phyloP scores from a whole-genome alignment of 495 filamentous ascomycete genomes.

The Podospora conica region DNA sequence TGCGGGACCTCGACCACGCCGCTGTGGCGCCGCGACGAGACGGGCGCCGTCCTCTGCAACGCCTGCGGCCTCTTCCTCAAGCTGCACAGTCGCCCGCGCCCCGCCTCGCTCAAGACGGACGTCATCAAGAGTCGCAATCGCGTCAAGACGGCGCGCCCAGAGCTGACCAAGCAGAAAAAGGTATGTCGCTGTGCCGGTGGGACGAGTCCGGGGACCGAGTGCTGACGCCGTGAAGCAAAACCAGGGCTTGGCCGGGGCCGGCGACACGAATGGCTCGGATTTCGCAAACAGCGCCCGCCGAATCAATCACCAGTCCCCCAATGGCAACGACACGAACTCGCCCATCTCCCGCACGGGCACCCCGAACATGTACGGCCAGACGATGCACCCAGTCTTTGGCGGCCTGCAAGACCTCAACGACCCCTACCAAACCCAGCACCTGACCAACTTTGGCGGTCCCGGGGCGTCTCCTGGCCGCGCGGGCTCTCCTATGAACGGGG shows the following conservation, averaged over 20 bases:
- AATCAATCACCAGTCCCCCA: conserved; percentile 62
- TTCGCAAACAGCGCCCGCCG: conserved; percentile 46
- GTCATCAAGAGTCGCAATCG: conserved; percentile 99
- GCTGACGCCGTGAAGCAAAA: conserved; percentile 20
- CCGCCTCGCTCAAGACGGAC: conserved; percentile 96
- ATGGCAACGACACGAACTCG: conserved; percentile 71
- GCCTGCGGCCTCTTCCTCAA: conserved; percentile 96
- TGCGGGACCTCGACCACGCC: conserved; percentile 93
- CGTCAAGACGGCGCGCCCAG: conserved; percentile 75
- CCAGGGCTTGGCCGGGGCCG: conserved; percentile 46
- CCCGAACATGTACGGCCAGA: conserved; percentile 59
- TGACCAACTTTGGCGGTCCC: conserved; percentile 43
- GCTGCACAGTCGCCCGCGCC: conserved; percentile 85
- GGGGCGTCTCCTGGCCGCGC: conserved; percentile 63
- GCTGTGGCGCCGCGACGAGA: conserved; percentile 94
- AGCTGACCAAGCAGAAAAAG: conserved; percentile 83
- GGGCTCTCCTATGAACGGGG: conserved; percentile 61
- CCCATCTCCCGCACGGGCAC: conserved; percentile 84
- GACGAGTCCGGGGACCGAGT: conserved; percentile 2
- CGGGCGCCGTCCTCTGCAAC: conserved; percentile 96
- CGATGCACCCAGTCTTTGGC: conserved; percentile 55
- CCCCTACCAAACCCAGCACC: conserved; percentile 47
- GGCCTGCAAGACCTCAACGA: conserved; percentile 48
- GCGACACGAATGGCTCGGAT: conserved; percentile 54
- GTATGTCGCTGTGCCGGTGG: conserved; percentile 35